Base-by-base conservation (phyloP, 495 filamentous ascomycete genomes). In the Pseudoneurospora amorphoporcata region DNA sequence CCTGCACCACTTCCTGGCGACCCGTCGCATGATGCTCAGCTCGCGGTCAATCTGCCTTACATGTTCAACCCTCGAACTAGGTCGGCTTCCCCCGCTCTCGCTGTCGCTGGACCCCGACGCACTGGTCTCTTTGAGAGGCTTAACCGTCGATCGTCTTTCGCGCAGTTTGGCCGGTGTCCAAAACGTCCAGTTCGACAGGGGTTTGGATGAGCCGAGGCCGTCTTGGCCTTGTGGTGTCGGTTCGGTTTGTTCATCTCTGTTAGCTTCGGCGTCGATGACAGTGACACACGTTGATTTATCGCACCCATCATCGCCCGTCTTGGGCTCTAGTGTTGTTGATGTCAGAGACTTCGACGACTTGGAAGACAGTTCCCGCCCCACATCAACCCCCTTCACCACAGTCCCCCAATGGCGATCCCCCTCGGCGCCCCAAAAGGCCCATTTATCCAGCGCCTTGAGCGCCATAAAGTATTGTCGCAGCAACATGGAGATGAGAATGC, bases 401-500 rank as follows among this genome's bases (percentile, higher is more conserved):
- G 79, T 73, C 37, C 78, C 79, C 89, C 92, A 95, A 76, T 92
- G 88, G 3, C 86, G 81, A 0, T 83, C 82, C 74, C 93, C 71
- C 7, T 73, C 73, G 2, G 75, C 78, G 47, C 88, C 86, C 90
- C 91, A 91, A 19, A 85, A 81, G 68, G 85, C 85, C 94, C 94
- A 97, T 75, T 86, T 86, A 3, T 92, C 90, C 70, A 96, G 79
- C 0, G 94, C 89, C 72, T 92, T 93, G 19, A 96, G 82, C 12
- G 89, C 90, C 84, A 95, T 88, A 78, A 97, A 97, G 76, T 96
- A 97, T 79, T 97, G 94, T 4, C 94, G 88, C 32, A 97, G 83
- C 72, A 97, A 90, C 72, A 89, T 92, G 74, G 90, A 92, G 74
- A 97, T 92, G 38, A 97, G 80, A 5, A 96, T 87, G 8, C 94